Conservation (phyloP, 2,329 filamentous ascomycete genomes). For the Calonectria pseudoturangicola region DNA sequence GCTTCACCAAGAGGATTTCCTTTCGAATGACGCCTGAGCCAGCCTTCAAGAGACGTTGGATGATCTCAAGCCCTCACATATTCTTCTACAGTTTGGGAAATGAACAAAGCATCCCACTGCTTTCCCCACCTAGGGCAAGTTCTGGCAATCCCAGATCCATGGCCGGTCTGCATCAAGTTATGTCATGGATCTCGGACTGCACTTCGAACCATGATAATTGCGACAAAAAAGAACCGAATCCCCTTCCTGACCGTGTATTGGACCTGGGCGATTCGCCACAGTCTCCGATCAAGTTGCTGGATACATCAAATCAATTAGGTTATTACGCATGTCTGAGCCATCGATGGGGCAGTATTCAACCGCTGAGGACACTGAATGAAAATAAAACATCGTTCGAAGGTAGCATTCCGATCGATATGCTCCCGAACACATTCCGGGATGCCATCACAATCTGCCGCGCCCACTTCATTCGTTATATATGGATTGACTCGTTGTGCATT, state of each 20-base stretch:
- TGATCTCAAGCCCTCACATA: neutral
- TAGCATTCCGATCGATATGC: neutral
- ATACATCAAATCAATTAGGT: conserved; percentile 22
- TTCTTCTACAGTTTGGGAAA: conserved; percentile 29
- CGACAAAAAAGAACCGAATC: conserved; percentile 22
- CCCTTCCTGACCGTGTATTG: conserved; percentile 37
- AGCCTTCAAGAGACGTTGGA: no score
- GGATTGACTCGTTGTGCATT: conserved; percentile 39
- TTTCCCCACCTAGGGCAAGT: conserved; percentile 30
- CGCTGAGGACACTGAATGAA: neutral
- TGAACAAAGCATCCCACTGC: neutral
- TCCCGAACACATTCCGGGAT: conserved; percentile 38
- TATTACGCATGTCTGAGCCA: conserved; percentile 40
- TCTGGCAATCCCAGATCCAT: conserved; percentile 33
- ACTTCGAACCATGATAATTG: conserved; percentile 35
- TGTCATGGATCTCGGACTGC: conserved; percentile 32
- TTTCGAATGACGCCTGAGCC: no score
- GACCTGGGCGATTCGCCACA: conserved; percentile 19
- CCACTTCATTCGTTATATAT: conserved; percentile 37
- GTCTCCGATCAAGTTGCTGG: conserved; percentile 9
- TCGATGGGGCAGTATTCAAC: conserved; percentile 35
- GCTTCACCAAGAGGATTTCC: neutral
- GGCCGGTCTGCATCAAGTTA: conserved; percentile 31
- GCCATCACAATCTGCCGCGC: conserved; percentile 22
- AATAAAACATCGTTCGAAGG: conserved; percentile 1